These are phyloP conservation scores for Colletotrichum ledebouriae DNA, from an alignment of 2,329 filamentous ascomycete genomes.

Conservation along the genomic window DNA sequence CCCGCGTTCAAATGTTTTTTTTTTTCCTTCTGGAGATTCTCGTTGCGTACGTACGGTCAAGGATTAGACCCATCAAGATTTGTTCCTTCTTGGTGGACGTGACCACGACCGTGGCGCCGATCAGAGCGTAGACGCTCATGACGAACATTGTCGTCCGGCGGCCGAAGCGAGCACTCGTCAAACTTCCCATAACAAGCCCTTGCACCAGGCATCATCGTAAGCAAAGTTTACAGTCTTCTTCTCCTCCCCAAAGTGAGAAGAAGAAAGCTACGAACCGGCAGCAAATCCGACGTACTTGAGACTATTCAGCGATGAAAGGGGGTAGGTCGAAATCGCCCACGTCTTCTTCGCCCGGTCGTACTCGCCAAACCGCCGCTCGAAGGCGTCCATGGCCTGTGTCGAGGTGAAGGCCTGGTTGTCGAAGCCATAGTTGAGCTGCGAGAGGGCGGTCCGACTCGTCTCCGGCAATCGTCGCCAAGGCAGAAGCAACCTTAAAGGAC, in stretches of 20 bases:
- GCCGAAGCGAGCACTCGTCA: too few species aligned
- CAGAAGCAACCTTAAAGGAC: background rate
- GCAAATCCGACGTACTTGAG: constrained; percentile 52
- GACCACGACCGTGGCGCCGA: too few species aligned
- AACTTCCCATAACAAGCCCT: too few species aligned
- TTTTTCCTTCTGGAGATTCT: too few species aligned
- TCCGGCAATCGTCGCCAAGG: background rate
- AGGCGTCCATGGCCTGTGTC: constrained; percentile 55
- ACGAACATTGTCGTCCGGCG: too few species aligned
- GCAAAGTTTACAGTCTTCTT: background rate
- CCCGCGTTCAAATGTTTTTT: too few species aligned
- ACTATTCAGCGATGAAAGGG: constrained; percentile 54
- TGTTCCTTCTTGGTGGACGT: constrained; percentile 31
- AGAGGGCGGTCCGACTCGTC: constrained; percentile 45
- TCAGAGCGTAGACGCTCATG: too few species aligned
- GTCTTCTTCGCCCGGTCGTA: constrained; percentile 45
- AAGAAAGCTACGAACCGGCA: constrained; percentile 45
- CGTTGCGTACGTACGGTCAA: constrained; percentile 47
- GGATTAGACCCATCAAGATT: constrained; percentile 52
- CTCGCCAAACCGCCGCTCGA: constrained; percentile 51
- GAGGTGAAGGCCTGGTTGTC: constrained; percentile 53
- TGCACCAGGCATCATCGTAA: background rate
- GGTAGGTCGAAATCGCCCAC: constrained; percentile 47
- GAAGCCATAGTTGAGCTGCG: constrained; percentile 57
- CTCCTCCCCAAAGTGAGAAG: background rate